Conservation (phyloP, 305 asterid genomes). For the Salvia sclarea region DNA sequence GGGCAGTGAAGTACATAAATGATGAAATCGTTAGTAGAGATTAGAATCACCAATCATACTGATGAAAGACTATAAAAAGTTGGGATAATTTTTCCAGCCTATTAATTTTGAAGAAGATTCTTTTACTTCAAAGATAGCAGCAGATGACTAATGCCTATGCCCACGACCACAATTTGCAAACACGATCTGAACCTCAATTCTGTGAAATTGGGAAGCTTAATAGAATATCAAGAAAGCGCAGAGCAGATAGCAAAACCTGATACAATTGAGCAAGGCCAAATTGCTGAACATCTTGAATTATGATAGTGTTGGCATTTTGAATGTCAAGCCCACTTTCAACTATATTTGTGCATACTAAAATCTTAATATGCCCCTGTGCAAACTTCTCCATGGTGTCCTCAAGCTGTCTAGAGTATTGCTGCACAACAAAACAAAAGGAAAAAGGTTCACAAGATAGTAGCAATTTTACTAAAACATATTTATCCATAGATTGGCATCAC, state of each 20-base stretch:
- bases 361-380: constrained; percentile 71
- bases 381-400: constrained; percentile 96
- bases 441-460: neutral
- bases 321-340: constrained; percentile 99
- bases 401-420: constrained; percentile 95
- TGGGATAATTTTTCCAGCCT: neutral
- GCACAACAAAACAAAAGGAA: constrained; percentile 36
- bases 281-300: constrained; percentile 93
- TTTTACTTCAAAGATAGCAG: constrained; percentile 6
- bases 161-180: constrained; percentile 11
- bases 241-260: constrained; percentile 62
- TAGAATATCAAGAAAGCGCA: constrained; percentile 18
- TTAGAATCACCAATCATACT: constrained; percentile 23
- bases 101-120: too few species aligned
- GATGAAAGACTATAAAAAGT: constrained; percentile 14
- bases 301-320: constrained; percentile 95
- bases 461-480: constrained; percentile 18
- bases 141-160: constrained; percentile 13
- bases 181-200: constrained; percentile 6
- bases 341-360: constrained; percentile 91
- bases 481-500: constrained; percentile 18
- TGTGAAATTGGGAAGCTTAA: constrained; percentile 13
- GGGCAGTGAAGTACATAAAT: constrained; percentile 23
- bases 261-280: constrained; percentile 98
- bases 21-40: constrained; percentile 17